phyloP scores from a whole-genome alignment of 2,329 filamentous ascomycete genomes.

The Aureobasidium sp. region DNA sequence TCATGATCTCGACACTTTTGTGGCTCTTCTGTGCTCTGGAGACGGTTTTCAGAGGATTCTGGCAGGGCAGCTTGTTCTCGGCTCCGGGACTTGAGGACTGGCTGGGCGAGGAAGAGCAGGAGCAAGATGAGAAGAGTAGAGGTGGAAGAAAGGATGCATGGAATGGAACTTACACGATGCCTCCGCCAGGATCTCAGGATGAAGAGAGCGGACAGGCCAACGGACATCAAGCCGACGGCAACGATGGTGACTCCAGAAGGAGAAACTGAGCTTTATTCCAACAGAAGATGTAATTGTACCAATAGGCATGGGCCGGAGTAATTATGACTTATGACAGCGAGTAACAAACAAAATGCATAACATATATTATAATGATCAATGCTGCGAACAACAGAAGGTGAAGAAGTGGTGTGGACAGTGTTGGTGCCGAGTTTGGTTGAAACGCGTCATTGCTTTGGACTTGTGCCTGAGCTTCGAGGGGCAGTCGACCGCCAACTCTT shows the following conservation, averaged over 20 bases:
- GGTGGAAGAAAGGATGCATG: neutral
- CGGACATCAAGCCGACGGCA: neutral
- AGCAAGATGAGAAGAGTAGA: conserved; percentile 18
- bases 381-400: neutral
- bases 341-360: neutral
- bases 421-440: neutral
- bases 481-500: conserved; percentile 1
- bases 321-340: neutral
- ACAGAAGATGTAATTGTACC: neutral
- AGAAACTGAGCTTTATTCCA: neutral
- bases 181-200: neutral
- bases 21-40: conserved; percentile 24
- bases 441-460: conserved; percentile 13
- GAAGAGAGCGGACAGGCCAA: conserved; percentile 11
- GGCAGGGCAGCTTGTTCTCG: conserved; percentile 21
- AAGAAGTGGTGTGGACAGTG: neutral
- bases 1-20: conserved; percentile 18
- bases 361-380: neutral
- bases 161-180: conserved; percentile 3
- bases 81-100: conserved; percentile 23
- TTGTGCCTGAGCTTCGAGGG: conserved; percentile 9
- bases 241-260: neutral
- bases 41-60: conserved; percentile 21
- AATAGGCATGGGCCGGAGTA: neutral
- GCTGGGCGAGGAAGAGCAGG: conserved; percentile 14